Base-by-base conservation (phyloP, 192 early-diverging fungal species). In the Backusella tuberculispora region DNA sequence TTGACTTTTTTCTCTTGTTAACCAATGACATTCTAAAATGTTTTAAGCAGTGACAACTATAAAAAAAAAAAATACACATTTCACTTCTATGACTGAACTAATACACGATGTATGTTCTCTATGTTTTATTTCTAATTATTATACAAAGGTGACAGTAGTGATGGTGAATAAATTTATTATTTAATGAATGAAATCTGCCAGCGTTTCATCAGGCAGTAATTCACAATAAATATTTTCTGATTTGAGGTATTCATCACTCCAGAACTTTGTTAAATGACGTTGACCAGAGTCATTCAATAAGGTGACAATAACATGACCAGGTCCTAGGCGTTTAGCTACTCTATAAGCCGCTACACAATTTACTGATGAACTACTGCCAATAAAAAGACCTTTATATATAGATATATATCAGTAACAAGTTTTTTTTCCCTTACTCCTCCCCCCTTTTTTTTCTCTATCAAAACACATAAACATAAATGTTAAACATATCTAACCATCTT, bases 231-330 rank as follows among this genome's bases (percentile, higher is more conserved):
- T 69, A 34, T 69, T 26, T 5, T 24, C 42, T 34, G 67, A 40
- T 69, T 69, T 69, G 9, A 69, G 42, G 15, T 69, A 69, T 69
- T 69, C 67, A 69, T 69, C 67, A 2, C 67, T 69, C 96, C 96
- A 99, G 80, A 99, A 99, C 84, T 97, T 97, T 47, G 95, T 97
- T 76, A 97, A 78, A 80, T 98, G 96, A 41, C 98, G 86, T 47
- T 93, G 92, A 1, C 98, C 98, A 73, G 89, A 88, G 76, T 99
- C 98, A 66, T 93, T 93, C 43, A 99, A 84, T 14, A 99, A 69
- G 0, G 98, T 99, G 19, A 99, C 95, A 47, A 99, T 88, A 12
- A 91, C 92, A 78, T 96, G 92, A 15, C 96, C 96, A 3, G 95
- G 96, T 10, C 96, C 95, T 34, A 98, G 83, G 45, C 83, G 66